A percentile compares a stretch with the other conserved stretches of the same genome.
phyloP scores from a whole-genome alignment of 768 basidiomycete species.

The Boletus fagicola region DNA sequence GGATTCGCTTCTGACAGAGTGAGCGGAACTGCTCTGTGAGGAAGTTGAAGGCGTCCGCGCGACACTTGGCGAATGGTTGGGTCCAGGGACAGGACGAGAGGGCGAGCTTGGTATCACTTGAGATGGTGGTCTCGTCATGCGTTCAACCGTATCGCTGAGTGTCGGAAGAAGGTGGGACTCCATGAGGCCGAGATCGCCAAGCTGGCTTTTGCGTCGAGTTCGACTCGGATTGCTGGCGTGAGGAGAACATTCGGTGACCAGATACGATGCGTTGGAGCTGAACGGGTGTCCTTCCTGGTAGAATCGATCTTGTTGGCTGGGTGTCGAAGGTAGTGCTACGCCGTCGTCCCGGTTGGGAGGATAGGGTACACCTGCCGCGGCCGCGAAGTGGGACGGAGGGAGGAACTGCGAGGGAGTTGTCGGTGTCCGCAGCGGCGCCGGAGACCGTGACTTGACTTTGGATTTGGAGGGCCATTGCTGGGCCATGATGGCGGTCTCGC shows the following conservation, averaged over 20 bases:
- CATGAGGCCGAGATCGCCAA: conserved; percentile 54
- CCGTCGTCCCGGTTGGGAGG: conserved; percentile 9
- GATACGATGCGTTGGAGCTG: conserved; percentile 17
- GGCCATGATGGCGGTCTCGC: conserved; percentile 7
- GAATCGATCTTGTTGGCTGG: conserved; percentile 3
- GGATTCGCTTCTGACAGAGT: conserved; percentile 9
- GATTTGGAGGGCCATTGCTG: conserved; percentile 16
- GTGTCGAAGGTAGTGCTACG: neutral
- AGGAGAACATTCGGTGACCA: conserved; percentile 4
- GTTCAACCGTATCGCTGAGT: conserved; percentile 67
- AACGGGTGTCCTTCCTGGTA: conserved; percentile 8
- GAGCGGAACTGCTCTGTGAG: conserved; percentile 17
- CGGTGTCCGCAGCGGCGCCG: conserved; percentile 33
- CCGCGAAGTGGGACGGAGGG: conserved; percentile 57
- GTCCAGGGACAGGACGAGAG: neutral
- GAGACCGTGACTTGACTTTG: conserved; percentile 44
- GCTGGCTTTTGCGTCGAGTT: conserved; percentile 38
- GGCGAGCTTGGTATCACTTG: conserved; percentile 19
- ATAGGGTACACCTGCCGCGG: conserved; percentile 42
- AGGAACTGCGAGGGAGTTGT: conserved; percentile 40
- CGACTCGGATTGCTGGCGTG: conserved; percentile 2
- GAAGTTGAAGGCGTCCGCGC: conserved; percentile 20
- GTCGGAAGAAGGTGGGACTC: conserved; percentile 69
- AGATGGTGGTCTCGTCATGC: conserved; percentile 63
- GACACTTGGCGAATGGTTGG: conserved; percentile 5